Conservation (phyloP, 352 stramenopile species). For the Phytophthora tubulina region DNA sequence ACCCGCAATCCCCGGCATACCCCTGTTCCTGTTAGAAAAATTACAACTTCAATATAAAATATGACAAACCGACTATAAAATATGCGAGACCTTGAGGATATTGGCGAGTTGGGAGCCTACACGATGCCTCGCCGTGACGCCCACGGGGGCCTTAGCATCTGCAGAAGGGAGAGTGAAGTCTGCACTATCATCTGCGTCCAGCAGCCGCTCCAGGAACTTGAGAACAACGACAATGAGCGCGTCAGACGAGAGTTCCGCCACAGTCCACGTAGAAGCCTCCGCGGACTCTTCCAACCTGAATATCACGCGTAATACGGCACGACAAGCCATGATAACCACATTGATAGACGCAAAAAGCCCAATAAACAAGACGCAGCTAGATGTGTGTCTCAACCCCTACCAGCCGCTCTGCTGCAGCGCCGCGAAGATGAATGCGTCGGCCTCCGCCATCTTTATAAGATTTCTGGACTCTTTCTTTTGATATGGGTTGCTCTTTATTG, state of each 20-base stretch:
- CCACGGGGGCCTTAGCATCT: slow-evolving; percentile 40
- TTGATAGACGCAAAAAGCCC: neutral
- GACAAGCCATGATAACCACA: neutral
- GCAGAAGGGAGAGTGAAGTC: slow-evolving; percentile 41
- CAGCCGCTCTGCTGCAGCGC: slow-evolving; percentile 63
- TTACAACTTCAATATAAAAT: slow-evolving; percentile 7
- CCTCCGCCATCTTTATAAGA: slow-evolving; percentile 45
- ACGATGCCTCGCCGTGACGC: slow-evolving; percentile 80
- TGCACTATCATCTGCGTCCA: slow-evolving; percentile 32
- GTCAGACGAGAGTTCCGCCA: slow-evolving; percentile 52
- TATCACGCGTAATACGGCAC: slow-evolving; percentile 1
- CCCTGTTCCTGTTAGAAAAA: slow-evolving; percentile 63
- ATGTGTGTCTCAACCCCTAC: slow-evolving; percentile 23
- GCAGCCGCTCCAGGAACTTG: slow-evolving; percentile 51
- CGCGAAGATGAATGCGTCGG: slow-evolving; percentile 55
- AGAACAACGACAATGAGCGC: slow-evolving; percentile 59
- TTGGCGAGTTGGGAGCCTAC: slow-evolving; percentile 77
- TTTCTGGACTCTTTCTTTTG: no score
- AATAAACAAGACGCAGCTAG: neutral
- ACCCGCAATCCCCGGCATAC: slow-evolving; percentile 86
- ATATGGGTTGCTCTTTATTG: no score
- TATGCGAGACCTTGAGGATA: slow-evolving; percentile 69
- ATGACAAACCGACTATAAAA: slow-evolving; percentile 12
- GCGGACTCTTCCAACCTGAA: slow-evolving; percentile 28
- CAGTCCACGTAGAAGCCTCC: slow-evolving; percentile 23